Conservation (phyloP, 257 asterid genomes). For the Solanum ahanhuiri region DNA sequence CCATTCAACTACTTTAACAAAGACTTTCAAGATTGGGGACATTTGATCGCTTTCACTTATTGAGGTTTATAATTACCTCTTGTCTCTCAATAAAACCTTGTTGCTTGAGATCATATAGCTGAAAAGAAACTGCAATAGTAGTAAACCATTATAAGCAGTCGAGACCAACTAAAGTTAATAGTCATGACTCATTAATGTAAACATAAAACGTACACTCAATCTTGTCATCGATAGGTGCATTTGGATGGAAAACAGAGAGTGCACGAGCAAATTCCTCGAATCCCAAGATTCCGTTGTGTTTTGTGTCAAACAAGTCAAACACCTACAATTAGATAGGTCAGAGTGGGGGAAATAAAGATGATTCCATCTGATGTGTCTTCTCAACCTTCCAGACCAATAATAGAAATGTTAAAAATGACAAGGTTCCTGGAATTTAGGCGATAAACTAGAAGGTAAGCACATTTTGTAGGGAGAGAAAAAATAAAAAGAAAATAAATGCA, state of each 20-base stretch:
- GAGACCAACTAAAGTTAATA: neutral
- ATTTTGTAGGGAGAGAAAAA: neutral
- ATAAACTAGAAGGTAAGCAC: neutral
- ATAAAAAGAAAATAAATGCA: neutral
- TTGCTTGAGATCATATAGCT: conserved; percentile 96
- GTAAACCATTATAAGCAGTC: neutral
- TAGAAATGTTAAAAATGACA: neutral
- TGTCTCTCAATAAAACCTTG: conserved; percentile 98
- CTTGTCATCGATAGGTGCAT: conserved; percentile 95
- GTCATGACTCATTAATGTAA: neutral
- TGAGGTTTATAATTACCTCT: conserved; percentile 50
- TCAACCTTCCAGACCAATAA: conserved; percentile 1
- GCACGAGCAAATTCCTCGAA: conserved; percentile 98
- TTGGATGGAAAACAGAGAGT: conserved; percentile 96
- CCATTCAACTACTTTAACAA: neutral
- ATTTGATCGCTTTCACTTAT: neutral
- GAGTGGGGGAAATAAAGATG: conserved; percentile 6
- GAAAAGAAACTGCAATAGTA: conserved; percentile 81
- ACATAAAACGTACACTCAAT: conserved; percentile 54
- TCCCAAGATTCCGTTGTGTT: conserved; percentile 93
- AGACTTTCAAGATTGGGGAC: neutral
- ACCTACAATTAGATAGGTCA: conserved; percentile 38
- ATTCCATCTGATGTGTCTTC: neutral
- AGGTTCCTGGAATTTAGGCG: neutral
- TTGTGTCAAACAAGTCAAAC: conserved; percentile 92